phyloP scores from a whole-genome alignment of 305 asterid genomes.

The Fraxinus baroniana region DNA sequence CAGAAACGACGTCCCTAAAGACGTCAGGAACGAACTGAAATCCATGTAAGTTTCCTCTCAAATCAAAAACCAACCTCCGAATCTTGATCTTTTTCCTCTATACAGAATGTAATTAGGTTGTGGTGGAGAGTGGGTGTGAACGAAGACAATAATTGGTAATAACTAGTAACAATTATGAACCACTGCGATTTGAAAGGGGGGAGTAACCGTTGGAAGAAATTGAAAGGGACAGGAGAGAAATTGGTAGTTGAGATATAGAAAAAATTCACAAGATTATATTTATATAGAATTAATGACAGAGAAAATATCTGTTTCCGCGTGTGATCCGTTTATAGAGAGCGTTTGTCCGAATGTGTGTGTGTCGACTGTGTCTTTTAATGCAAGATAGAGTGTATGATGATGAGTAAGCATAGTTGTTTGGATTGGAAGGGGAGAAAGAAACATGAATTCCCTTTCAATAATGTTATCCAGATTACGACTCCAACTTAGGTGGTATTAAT shows the following conservation, averaged over 20 bases:
- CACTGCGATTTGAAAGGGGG: constrained; percentile 25
- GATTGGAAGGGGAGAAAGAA: neutral
- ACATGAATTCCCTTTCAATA: too few species aligned
- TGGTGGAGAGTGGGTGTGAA: neutral
- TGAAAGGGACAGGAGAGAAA: neutral
- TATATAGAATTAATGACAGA: neutral
- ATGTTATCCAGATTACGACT: too few species aligned
- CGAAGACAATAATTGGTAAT: neutral
- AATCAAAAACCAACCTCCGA: constrained; percentile 10
- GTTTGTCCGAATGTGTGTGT: neutral
- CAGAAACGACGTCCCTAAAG: constrained; percentile 74
- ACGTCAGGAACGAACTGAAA: constrained; percentile 82
- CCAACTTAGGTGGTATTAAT: too few species aligned
- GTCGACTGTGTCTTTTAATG: neutral
- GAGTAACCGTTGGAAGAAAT: constrained; percentile 38
- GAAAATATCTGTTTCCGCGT: neutral
- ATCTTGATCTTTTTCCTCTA: neutral
- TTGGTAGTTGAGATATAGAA: neutral
- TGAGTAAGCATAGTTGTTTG: too few species aligned
- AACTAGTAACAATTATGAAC: constrained; percentile 27
- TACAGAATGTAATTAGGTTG: neutral
- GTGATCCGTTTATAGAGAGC: neutral
- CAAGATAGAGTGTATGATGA: neutral
- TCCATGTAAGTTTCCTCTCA: constrained; percentile 50
- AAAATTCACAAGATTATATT: neutral